phyloP scores from a whole-genome alignment of 1,139 yeast species.

The Magnusiomyces magnusii region DNA sequence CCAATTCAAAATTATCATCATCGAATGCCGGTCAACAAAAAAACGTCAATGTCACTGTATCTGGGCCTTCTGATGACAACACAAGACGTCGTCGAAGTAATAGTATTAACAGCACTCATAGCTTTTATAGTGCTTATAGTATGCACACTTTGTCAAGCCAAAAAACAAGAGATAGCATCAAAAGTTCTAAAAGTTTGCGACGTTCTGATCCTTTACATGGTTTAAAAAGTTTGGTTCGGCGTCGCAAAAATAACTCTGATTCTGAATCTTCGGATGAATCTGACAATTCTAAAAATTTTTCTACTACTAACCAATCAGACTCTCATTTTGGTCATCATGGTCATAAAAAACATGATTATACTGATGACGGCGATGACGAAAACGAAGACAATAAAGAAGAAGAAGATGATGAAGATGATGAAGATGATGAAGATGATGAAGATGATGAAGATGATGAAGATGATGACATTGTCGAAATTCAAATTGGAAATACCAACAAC shows the following conservation, averaged over 20 bases:
- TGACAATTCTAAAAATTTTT: background rate
- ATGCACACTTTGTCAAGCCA: background rate
- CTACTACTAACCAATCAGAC: background rate
- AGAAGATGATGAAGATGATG: background rate
- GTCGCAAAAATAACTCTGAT: background rate
- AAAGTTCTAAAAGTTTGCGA: background rate
- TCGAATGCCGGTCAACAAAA: background rate
- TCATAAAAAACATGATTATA: background rate
- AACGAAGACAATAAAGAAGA: background rate
- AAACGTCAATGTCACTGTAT: background rate
- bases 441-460: background rate
- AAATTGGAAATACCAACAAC: background rate
- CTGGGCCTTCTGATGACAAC: background rate
- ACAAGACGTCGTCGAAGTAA: background rate
- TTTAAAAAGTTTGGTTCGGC: background rate
- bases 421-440: background rate
- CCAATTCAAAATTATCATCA: background rate
- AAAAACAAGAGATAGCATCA: background rate
- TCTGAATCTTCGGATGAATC: background rate
- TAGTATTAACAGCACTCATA: background rate
- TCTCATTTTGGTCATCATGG: background rate
- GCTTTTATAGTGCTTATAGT: background rate
- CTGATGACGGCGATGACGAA: background rate
- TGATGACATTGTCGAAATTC: background rate
- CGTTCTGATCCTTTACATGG: conserved; percentile 1